Evolutionary conservation across 495 filamentous ascomycete species (phyloP).

Genomic region (Penicillium nucicola): DNA sequence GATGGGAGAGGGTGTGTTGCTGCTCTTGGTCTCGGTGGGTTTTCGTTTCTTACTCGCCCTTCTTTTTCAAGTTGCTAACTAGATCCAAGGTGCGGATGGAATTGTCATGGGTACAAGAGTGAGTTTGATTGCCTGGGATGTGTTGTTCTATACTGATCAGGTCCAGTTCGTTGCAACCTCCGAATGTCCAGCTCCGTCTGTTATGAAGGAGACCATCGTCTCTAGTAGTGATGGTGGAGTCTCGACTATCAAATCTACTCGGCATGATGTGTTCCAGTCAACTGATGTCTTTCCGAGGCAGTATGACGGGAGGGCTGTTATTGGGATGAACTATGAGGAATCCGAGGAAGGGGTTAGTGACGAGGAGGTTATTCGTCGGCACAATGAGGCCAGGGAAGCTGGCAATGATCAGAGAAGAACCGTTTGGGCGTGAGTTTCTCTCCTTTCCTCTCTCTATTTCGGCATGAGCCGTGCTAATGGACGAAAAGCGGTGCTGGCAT

Average conservation of each 20-base stretch:
- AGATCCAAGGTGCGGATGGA: conserved; percentile 44
- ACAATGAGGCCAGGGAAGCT: conserved; percentile 20
- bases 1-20: conserved; percentile 60
- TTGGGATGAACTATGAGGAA: conserved; percentile 18
- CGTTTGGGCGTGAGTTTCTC: conserved; percentile 23
- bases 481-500: conserved; percentile 17
- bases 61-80: neutral
- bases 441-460: no score
- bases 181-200: conserved; percentile 20
- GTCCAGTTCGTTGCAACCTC: conserved; percentile 20
- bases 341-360: conserved; percentile 11
- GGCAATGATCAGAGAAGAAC: conserved; percentile 18
- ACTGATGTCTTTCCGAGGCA: conserved; percentile 25
- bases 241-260: conserved; percentile 20
- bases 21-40: conserved; percentile 53
- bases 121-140: neutral
- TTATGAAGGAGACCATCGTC: conserved; percentile 19
- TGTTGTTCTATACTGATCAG: conserved; percentile 1
- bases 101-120: conserved; percentile 64
- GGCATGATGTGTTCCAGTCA: conserved; percentile 22
- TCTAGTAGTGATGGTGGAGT: conserved; percentile 18
- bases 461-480: neutral
- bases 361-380: conserved; percentile 19
- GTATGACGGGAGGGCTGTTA: conserved; percentile 26
- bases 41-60: neutral